A percentile compares a stretch with the other conserved stretches of the same genome.
Evolutionary conservation across 441 rosid genomes (phyloP).

Genomic region (Adansonia grandidieri): DNA sequence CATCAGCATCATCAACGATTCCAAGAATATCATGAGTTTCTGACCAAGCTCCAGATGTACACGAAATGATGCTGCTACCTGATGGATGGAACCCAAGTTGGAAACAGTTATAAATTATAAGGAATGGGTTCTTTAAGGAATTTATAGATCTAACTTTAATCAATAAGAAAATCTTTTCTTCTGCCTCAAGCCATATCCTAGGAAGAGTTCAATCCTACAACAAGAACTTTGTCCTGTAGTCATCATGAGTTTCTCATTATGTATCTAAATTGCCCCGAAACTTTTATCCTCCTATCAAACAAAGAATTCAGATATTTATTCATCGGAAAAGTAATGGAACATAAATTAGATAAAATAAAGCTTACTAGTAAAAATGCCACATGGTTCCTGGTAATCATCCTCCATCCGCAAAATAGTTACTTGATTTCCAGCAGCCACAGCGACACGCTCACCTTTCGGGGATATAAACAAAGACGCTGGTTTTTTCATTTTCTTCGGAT

Average conservation of each 20-base stretch:
- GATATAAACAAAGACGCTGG: conserved; percentile 69
- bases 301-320: not conserved
- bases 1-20: conserved; percentile 65
- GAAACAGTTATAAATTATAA: conserved; percentile 28
- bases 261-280: not conserved
- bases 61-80: conserved; percentile 61
- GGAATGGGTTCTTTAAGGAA: not conserved
- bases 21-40: conserved; percentile 87
- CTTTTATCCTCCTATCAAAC: not conserved
- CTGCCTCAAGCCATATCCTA: not conserved
- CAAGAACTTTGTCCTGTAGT: not conserved
- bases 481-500: conserved; percentile 50
- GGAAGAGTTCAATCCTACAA: not conserved
- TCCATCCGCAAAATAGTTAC: conserved; percentile 71
- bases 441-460: conserved; percentile 72
- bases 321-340: conserved; percentile 2
- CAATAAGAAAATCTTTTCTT: not conserved
- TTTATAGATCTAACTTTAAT: conserved; percentile 2
- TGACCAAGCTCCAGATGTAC: conserved; percentile 83
- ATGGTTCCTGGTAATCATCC: conserved; percentile 75
- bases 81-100: conserved; percentile 41
- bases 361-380: conserved; percentile 72
- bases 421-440: conserved; percentile 80
- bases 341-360: conserved; percentile 19
- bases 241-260: not conserved